Evolutionary conservation across 805 yeast species (phyloP).

Genomic region (Kurtzmaniella fragi): DNA sequence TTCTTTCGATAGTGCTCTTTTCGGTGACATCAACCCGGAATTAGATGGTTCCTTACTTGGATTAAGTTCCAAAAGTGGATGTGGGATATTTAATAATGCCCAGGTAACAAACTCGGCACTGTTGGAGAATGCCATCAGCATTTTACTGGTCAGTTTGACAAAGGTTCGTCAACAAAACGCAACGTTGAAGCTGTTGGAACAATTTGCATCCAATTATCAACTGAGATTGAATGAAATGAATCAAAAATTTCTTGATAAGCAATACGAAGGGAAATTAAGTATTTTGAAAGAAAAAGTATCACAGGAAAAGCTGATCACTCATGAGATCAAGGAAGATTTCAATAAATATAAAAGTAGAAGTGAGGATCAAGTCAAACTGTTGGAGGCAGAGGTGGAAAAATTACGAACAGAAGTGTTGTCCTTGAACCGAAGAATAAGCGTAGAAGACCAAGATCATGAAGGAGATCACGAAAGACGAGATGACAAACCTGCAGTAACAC

Average conservation of each 20-base stretch:
- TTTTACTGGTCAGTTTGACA: slow-evolving; percentile 50
- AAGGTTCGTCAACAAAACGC: slow-evolving; percentile 56
- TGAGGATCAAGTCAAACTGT: neutral
- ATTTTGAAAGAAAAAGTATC: slow-evolving; percentile 12
- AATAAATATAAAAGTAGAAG: slow-evolving; percentile 4
- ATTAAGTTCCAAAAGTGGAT: slow-evolving; percentile 39
- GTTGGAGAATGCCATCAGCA: slow-evolving; percentile 51
- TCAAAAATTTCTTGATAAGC: slow-evolving; percentile 15
- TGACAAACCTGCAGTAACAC: neutral
- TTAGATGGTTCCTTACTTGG: slow-evolving; percentile 50
- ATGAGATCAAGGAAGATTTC: slow-evolving; percentile 12
- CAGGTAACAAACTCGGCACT: slow-evolving; percentile 53
- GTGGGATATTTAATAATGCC: slow-evolving; percentile 57
- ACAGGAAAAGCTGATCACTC: slow-evolving; percentile 9
- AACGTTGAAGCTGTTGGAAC: slow-evolving; percentile 49
- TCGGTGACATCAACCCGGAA: slow-evolving; percentile 51
- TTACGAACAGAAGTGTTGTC: neutral
- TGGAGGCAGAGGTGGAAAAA: slow-evolving; percentile 1
- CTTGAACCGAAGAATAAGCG: slow-evolving; percentile 5
- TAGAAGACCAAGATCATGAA: slow-evolving; percentile 3
- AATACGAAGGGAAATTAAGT: slow-evolving; percentile 11
- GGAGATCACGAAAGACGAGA: slow-evolving; percentile 1
- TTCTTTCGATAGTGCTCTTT: slow-evolving; percentile 55
- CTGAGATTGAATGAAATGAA: slow-evolving; percentile 19
- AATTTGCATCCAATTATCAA: slow-evolving; percentile 49